A percentile compares a stretch with the other conserved stretches of the same genome.
Evolutionary conservation across 768 basidiomycete species (phyloP).

Genomic region (Collybia sordida): DNA sequence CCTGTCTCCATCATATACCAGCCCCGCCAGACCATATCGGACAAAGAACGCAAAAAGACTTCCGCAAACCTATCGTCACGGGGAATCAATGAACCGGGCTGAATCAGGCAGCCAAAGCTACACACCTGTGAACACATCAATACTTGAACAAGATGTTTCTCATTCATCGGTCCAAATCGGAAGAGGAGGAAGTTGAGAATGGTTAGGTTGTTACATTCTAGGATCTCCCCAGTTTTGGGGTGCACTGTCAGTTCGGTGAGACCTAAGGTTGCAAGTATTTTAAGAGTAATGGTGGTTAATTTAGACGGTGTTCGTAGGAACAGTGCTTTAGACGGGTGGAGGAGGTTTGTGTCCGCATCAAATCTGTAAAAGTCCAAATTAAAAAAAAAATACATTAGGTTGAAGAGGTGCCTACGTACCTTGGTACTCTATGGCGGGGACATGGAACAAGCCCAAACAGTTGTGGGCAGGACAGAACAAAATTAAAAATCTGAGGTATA

Average conservation of each 20-base stretch:
- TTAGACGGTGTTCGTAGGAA: conserved; percentile 60
- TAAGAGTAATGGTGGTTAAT: conserved; percentile 55
- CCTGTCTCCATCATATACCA: conserved; percentile 92
- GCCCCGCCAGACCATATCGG: conserved; percentile 85
- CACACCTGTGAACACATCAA: conserved; percentile 75
- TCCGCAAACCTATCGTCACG: conserved; percentile 54
- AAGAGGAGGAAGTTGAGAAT: conserved; percentile 86
- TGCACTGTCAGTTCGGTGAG: conserved; percentile 64
- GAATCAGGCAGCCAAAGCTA: conserved; percentile 7
- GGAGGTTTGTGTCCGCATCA: conserved; percentile 68
- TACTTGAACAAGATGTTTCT: conserved; percentile 72
- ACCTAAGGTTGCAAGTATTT: conserved; percentile 58
- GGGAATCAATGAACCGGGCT: no score
- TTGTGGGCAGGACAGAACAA: conserved; percentile 91
- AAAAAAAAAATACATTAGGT: conserved; percentile 2
- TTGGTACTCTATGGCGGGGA: conserved; percentile 91
- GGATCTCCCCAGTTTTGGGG: conserved; percentile 54
- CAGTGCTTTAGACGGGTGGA: conserved; percentile 71
- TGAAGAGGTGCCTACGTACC: conserved; percentile 43
- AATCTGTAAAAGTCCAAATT: conserved; percentile 55
- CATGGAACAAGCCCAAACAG: conserved; percentile 92
- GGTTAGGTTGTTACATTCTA: conserved; percentile 84
- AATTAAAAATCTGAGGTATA: conserved; percentile 98
- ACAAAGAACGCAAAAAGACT: conserved; percentile 83
- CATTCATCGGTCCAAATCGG: conserved; percentile 80